phyloP scores from a whole-genome alignment of 2,329 filamentous ascomycete species.

The Rugonectria rugulosa region DNA sequence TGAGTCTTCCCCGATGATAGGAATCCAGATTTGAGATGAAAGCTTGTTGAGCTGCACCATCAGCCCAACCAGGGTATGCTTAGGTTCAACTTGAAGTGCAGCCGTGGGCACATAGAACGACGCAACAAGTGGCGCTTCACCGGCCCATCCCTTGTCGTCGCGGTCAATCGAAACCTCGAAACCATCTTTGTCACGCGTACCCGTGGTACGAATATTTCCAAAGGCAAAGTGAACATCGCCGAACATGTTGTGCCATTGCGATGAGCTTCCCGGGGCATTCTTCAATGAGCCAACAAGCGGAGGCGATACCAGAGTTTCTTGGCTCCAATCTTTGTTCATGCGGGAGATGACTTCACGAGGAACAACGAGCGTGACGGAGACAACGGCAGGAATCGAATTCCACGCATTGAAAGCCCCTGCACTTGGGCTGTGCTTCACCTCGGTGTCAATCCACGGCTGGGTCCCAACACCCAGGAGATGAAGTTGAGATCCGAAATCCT shows the following conservation, averaged over 20 bases:
- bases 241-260: conserved; percentile 47
- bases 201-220: conserved; percentile 43
- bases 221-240: conserved; percentile 51
- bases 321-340: conserved; percentile 35
- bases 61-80: conserved; percentile 43
- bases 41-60: conserved; percentile 38
- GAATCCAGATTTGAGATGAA: conserved; percentile 33
- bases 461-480: conserved; percentile 45
- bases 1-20: conserved; percentile 38
- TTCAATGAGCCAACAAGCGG: conserved; percentile 42
- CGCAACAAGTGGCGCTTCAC: conserved; percentile 48
- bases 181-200: conserved; percentile 38
- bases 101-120: conserved; percentile 51
- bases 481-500: conserved; percentile 48
- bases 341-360: conserved; percentile 39
- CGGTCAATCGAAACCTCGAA: conserved; percentile 44
- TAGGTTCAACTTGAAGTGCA: conserved; percentile 44
- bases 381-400: conserved; percentile 45
- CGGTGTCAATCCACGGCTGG: conserved; percentile 40
- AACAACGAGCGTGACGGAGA: conserved; percentile 48
- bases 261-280: conserved; percentile 29
- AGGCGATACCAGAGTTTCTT: conserved; percentile 34
- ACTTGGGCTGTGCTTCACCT: conserved; percentile 27
- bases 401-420: conserved; percentile 46
- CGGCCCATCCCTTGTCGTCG: conserved; percentile 47